Evolutionary conservation across 2,329 filamentous ascomycete species (phyloP).

Genomic region (Cercospora sojina): DNA sequence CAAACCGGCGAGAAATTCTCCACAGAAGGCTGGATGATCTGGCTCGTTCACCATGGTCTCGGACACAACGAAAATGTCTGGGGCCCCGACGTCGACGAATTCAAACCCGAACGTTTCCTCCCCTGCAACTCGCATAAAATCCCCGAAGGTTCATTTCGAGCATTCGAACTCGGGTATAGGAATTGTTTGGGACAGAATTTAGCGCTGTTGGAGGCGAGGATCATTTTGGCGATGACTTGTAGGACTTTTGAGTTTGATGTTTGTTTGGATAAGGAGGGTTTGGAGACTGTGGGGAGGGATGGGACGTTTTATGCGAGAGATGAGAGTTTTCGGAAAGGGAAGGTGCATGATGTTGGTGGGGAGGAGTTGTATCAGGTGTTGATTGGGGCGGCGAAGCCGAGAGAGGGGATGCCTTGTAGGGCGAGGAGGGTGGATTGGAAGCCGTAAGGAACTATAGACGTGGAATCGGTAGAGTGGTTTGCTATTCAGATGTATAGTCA

Average conservation of each 20-base stretch:
- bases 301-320: constrained; percentile 35
- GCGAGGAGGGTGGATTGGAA: constrained; percentile 22
- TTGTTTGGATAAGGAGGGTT: constrained; percentile 34
- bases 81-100: constrained; percentile 42
- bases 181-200: constrained; percentile 58
- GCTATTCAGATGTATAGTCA: not conserved
- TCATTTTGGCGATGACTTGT: constrained; percentile 50
- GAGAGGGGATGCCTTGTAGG: constrained; percentile 35
- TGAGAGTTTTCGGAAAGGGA: constrained; percentile 24
- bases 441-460: not conserved
- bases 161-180: constrained; percentile 55
- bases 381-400: constrained; percentile 33
- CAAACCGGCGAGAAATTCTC: constrained; percentile 44
- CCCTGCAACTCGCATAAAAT: constrained; percentile 31
- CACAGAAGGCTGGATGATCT: constrained; percentile 47
- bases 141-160: constrained; percentile 50
- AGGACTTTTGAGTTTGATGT: constrained; percentile 51
- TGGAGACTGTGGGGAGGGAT: constrained; percentile 35
- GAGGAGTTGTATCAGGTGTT: constrained; percentile 34
- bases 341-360: constrained; percentile 30
- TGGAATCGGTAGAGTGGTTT: not conserved
- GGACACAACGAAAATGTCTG: constrained; percentile 41
- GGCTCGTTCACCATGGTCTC: constrained; percentile 40
- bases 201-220: constrained; percentile 51
- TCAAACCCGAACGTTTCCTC: constrained; percentile 51